Evolutionary conservation across 371 early-diverging fungal genomes (phyloP), one percentile per base, ranked within the genome.

Genomic region (Rhizomucor miehei): DNA sequence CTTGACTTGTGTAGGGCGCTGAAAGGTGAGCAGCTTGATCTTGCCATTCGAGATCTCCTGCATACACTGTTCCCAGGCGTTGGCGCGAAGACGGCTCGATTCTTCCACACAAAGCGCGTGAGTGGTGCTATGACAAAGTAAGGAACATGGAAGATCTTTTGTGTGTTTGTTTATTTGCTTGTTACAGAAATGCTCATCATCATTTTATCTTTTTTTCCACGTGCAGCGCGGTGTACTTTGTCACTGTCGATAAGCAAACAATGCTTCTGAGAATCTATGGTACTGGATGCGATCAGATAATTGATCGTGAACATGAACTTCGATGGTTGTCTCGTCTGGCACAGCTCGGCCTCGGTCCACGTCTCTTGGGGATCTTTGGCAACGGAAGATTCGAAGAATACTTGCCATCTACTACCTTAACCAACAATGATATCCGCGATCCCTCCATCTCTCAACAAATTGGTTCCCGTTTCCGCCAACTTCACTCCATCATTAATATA

Each of bases 311-410:
- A 24, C 82, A 85, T 39, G 95, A 95, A 60, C 78, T 95, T 35
- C 73, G 75, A 21, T 93, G 91, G 90, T 69, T 94, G 29, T 59
- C 69, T 38, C 82, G 86, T 41, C 64, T 95, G 20, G 86, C 89
- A 11, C 71, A 74, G 1, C 68, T 87, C 44, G 80, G 86, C 1
- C 81, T 91, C 20, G 93, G 94, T 10, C 92, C 95, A 5, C 75
- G 73, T 8, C 59, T 95, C 34, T 66, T 92, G n/a, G 92, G 84
- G 0, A 85, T 83, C n/a, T 95, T 94, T 71, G 81, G 78, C 29
- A 95, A 95, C 55, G 95, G 95, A 10, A 78, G 95, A 13, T 78
- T 95, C 50, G 95, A 95, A 60, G 84, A 94, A 65, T 95, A 81
- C 56, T 69, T 95, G 1, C 85, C 90, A 34, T 88, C 90, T 37